Conservation (phyloP, 1,284 basidiomycete species). For the Coniophora puteana region DNA sequence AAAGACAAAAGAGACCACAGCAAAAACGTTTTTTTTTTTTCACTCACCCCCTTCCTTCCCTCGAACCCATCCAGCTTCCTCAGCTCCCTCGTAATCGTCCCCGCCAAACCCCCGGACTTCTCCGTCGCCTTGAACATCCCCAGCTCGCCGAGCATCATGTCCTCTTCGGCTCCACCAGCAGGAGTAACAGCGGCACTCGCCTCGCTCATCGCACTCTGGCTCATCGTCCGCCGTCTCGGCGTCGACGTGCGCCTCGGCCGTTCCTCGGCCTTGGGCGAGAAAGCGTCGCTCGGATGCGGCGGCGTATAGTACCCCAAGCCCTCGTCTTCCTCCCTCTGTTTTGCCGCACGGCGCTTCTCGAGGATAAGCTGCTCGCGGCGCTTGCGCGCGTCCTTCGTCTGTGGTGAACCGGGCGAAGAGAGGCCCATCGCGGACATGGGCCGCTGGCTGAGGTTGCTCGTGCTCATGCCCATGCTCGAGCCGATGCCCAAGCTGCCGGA, state of each 20-base stretch:
- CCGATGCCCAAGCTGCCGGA: no score
- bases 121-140: constrained; percentile 30
- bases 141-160: constrained; percentile 38
- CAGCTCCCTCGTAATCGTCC: constrained; percentile 68
- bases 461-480: constrained; percentile 10
- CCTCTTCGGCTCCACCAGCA: constrained; percentile 40
- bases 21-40: no score
- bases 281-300: constrained; percentile 19
- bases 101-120: constrained; percentile 56
- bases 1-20: no score
- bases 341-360: constrained; percentile 65
- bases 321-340: constrained; percentile 49
- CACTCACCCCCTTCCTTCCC: constrained; percentile 44
- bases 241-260: constrained; percentile 51
- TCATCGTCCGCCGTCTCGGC: no score
- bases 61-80: constrained; percentile 52
- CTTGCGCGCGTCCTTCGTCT: constrained; percentile 63
- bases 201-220: no score
- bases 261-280: constrained; percentile 32
- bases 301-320: constrained; percentile 32
- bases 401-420: no score
- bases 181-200: no score
- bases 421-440: no score
- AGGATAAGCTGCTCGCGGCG: constrained; percentile 67
- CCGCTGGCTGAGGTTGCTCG: constrained; percentile 25